Evolutionary conservation across 2,329 filamentous ascomycete species (phyloP).

Genomic region (Mycosphaerella sp.): DNA sequence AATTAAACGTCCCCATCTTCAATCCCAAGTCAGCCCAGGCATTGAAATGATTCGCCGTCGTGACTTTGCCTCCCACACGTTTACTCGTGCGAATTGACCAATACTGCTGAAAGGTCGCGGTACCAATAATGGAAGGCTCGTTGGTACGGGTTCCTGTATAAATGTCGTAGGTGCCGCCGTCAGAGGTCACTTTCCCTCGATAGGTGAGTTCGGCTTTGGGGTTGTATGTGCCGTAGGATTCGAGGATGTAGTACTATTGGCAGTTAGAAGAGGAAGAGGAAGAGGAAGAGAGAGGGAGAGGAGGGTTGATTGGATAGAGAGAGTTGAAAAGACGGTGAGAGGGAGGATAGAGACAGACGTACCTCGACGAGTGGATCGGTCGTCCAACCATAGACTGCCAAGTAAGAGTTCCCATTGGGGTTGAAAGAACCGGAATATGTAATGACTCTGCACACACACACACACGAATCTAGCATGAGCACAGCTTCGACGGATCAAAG

Average conservation of each 20-base stretch:
- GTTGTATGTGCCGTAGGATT: constrained; percentile 46
- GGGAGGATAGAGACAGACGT: background rate
- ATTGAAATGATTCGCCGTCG: constrained; percentile 26
- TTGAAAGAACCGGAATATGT: constrained; percentile 45
- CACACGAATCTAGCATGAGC: no score
- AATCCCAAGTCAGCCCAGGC: constrained; percentile 25
- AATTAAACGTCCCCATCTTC: constrained; percentile 32
- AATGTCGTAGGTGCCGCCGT: constrained; percentile 50
- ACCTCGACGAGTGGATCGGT: constrained; percentile 49
- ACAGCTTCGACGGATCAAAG: no score
- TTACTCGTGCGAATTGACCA: constrained; percentile 37
- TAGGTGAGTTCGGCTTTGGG: constrained; percentile 39
- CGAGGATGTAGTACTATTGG: constrained; percentile 40
- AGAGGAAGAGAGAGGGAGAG: background rate
- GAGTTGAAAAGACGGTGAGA: no score
- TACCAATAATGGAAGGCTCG: constrained; percentile 38
- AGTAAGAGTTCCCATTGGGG: constrained; percentile 47
- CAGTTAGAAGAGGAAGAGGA: background rate
- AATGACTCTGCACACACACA: constrained; percentile 38
- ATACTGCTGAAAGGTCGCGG: constrained; percentile 40
- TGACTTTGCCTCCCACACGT: constrained; percentile 28
- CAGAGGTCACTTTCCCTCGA: constrained; percentile 47
- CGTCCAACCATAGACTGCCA: constrained; percentile 55
- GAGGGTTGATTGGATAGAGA: no score
- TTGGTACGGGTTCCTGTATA: constrained; percentile 42